A percentile compares a stretch with the other conserved stretches of the same genome.
phyloP scores from a whole-genome alignment of 2,329 filamentous ascomycete species.

The Hymenoscyphus occultus region DNA sequence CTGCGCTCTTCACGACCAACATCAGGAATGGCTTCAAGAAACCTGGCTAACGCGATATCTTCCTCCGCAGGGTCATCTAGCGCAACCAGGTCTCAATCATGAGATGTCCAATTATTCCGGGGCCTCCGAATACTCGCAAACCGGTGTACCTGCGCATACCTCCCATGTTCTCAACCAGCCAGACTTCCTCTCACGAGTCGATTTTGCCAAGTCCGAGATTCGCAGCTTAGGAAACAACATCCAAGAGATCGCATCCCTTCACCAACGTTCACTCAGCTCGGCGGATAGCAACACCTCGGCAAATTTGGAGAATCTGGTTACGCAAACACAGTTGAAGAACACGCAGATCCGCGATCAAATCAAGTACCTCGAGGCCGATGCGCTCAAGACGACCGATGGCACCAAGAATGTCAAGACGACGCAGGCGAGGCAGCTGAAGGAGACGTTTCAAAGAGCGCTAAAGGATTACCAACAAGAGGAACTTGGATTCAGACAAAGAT shows the following conservation, averaged over 20 bases:
- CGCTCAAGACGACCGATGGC: conserved; percentile 58
- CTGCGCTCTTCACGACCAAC: background rate
- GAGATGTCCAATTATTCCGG: conserved; percentile 32
- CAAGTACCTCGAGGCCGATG: conserved; percentile 70
- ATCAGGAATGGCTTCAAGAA: background rate
- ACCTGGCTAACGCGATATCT: conserved; percentile 2
- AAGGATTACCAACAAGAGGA: conserved; percentile 70
- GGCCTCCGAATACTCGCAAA: conserved; percentile 30
- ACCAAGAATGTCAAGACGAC: conserved; percentile 65
- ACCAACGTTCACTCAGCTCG: conserved; percentile 68
- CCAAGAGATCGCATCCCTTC: conserved; percentile 63
- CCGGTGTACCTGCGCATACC: conserved; percentile 23
- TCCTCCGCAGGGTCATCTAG: conserved; percentile 19
- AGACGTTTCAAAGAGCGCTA: conserved; percentile 68
- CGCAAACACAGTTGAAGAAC: conserved; percentile 69
- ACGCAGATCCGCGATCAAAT: conserved; percentile 76
- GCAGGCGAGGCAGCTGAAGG: conserved; percentile 72
- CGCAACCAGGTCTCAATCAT: conserved; percentile 26
- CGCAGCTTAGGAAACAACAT: conserved; percentile 64
- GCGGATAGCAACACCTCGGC: conserved; percentile 53
- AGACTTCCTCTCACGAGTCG: conserved; percentile 67
- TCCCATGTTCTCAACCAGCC: conserved; percentile 53
- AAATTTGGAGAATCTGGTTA: conserved; percentile 60
- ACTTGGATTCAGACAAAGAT: conserved; percentile 65
- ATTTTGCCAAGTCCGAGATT: conserved; percentile 66